These are phyloP conservation scores for Stenogyne calaminthoides DNA, from an alignment of 305 asterid genomes.

Conservation along the genomic window DNA sequence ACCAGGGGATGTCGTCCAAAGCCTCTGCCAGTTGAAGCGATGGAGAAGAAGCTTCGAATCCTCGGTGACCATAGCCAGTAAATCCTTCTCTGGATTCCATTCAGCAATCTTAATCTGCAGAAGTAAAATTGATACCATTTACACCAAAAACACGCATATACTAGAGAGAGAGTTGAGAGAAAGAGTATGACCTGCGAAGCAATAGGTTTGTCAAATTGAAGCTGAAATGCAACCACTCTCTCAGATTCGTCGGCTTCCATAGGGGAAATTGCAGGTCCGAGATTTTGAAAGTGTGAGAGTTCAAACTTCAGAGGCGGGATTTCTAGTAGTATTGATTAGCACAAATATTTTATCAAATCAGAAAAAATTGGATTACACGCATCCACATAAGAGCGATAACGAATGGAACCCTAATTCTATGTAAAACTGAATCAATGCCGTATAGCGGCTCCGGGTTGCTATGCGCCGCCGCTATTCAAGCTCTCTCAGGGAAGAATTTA, in stretches of 20 bases:
- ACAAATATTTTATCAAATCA: too few relatives aligned
- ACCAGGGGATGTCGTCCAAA: conserved; percentile 92
- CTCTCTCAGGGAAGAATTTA: too few relatives aligned
- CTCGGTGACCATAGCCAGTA: conserved; percentile 89
- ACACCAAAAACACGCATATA: conserved; percentile 12
- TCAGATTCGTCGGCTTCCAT: conserved; percentile 68
- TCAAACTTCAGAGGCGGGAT: conserved; percentile 32
- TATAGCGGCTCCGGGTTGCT: too few relatives aligned
- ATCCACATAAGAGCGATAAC: too few relatives aligned
- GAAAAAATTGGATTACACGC: too few relatives aligned
- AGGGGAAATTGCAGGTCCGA: neutral
- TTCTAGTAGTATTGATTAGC: neutral
- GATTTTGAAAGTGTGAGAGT: conserved; percentile 11
- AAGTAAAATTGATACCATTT: conserved; percentile 28
- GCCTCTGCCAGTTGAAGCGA: conserved; percentile 99
- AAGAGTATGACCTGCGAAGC: conserved; percentile 65
- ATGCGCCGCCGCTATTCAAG: too few relatives aligned
- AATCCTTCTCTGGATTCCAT: conserved; percentile 99
- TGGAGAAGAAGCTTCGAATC: conserved; percentile 90
- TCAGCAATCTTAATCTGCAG: conserved; percentile 83
- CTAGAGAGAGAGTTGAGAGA: neutral
- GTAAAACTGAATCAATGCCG: too few relatives aligned
- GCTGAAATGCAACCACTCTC: conserved; percentile 73
- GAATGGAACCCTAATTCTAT: neutral
- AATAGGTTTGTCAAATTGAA: conserved; percentile 88